These are phyloP conservation scores for Schwanniomyces polymorphus DNA, from an alignment of 805 yeast genomes.

Conservation along the genomic window DNA sequence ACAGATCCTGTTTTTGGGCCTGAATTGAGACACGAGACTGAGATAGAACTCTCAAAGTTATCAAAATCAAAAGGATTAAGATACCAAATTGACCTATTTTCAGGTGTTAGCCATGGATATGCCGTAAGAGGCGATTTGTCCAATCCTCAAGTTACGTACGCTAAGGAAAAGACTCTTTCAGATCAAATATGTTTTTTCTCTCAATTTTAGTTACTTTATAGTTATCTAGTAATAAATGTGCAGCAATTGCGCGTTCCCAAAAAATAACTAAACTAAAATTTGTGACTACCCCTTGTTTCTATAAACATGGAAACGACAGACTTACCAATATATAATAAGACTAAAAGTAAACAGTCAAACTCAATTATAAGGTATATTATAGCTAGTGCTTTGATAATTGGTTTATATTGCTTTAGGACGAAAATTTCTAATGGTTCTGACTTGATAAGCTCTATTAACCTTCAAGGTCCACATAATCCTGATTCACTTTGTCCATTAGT, in stretches of 20 bases:
- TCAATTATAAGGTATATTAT: background rate
- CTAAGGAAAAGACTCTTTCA: conserved; percentile 60
- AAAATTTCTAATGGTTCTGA: background rate
- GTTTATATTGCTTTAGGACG: background rate
- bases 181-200: conserved; percentile 32
- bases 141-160: conserved; percentile 52
- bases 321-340: background rate
- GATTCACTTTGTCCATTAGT: conserved; percentile 38
- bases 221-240: background rate
- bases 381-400: background rate
- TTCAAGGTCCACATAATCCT: conserved; percentile 14
- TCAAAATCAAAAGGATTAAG: conserved; percentile 45
- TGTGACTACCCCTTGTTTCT: background rate
- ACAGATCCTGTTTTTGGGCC: conserved; percentile 56
- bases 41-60: conserved; percentile 41
- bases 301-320: background rate
- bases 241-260: background rate
- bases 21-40: conserved; percentile 60
- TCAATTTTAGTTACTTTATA: background rate
- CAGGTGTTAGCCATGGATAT: conserved; percentile 72
- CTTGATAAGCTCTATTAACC: background rate
- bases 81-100: conserved; percentile 58
- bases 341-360: background rate
- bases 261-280: background rate
- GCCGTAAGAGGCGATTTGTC: conserved; percentile 70